phyloP scores from a whole-genome alignment of 306 rosid genomes.

The Adenanthera pavonina region DNA sequence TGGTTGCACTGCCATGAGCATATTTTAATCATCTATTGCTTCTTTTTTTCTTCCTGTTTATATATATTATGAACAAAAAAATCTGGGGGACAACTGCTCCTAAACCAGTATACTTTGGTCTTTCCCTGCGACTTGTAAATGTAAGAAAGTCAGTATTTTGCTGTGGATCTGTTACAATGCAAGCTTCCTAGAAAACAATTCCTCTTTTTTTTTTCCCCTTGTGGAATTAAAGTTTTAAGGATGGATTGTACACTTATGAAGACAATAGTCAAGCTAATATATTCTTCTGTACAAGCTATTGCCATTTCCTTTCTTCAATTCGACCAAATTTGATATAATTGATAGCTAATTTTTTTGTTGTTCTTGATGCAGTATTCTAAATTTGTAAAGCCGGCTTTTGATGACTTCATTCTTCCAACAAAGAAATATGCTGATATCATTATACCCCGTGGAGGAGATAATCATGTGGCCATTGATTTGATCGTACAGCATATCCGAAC shows the following conservation, averaged over 20 bases:
- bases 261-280: conserved; percentile 10
- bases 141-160: conserved; percentile 9
- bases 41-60: not conserved
- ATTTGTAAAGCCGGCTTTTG: conserved; percentile 98
- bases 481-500: conserved; percentile 98
- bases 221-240: conserved; percentile 32
- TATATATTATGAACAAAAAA: too few species aligned
- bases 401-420: conserved; percentile 97
- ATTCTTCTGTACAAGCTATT: conserved; percentile 9
- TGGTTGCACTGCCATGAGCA: not conserved
- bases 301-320: conserved; percentile 19
- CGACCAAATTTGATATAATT: conserved; percentile 31
- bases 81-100: too few species aligned
- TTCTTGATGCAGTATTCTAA: conserved; percentile 83
- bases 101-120: too few species aligned
- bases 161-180: conserved; percentile 24
- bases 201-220: conserved; percentile 6
- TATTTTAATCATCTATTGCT: conserved; percentile 7
- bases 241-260: conserved; percentile 1
- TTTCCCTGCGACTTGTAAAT: not conserved
- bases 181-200: conserved; percentile 23
- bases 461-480: conserved; percentile 95
- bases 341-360: conserved; percentile 25
- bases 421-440: conserved; percentile 98
- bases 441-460: conserved; percentile 98